A percentile compares a stretch with the other conserved stretches of the same genome.
phyloP scores from a whole-genome alignment of 1,139 yeast genomes.

The Kluyveromyces marxianus region DNA sequence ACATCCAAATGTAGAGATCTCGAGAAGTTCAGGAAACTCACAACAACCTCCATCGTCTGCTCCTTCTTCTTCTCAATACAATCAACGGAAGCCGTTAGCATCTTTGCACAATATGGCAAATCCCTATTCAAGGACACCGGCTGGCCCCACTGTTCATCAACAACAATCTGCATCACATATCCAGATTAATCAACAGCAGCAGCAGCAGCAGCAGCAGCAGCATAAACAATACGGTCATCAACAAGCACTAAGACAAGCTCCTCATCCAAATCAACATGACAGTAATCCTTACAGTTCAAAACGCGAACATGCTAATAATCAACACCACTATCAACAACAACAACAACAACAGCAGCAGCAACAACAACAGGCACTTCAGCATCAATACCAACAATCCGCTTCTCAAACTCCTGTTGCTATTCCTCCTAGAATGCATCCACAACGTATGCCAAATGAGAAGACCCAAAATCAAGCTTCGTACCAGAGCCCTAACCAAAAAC shows the following conservation, averaged over 20 bases:
- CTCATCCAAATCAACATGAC: background rate
- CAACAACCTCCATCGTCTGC: constrained; percentile 5
- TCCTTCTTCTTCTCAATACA: constrained; percentile 4
- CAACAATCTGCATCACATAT: constrained; percentile 8
- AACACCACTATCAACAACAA: constrained; percentile 7
- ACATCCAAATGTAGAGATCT: constrained; percentile 11
- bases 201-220: constrained; percentile 7
- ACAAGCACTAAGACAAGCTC: background rate
- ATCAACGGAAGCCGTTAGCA: constrained; percentile 3
- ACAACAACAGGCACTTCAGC: constrained; percentile 22
- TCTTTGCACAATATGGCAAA: constrained; percentile 5
- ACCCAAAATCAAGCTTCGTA: constrained; percentile 14
- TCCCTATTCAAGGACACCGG: constrained; percentile 3
- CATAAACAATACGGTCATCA: constrained; percentile 6
- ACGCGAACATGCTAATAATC: constrained; percentile 11
- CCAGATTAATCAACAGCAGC: constrained; percentile 1
- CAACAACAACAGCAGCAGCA: constrained; percentile 23
- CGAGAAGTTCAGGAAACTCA: constrained; percentile 9
- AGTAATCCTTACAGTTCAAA: background rate
- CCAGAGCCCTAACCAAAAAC: too few species aligned
- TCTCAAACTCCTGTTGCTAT: constrained; percentile 24
- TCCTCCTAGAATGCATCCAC: constrained; percentile 20
- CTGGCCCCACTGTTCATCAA: constrained; percentile 2
- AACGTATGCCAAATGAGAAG: constrained; percentile 13
- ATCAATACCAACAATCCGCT: constrained; percentile 21